Percentiles rank a stretch among this genome's conserved stretches.
These are phyloP conservation scores for Monsonia emarginata DNA, from an alignment of 441 rosid species.

Conservation along the genomic window DNA sequence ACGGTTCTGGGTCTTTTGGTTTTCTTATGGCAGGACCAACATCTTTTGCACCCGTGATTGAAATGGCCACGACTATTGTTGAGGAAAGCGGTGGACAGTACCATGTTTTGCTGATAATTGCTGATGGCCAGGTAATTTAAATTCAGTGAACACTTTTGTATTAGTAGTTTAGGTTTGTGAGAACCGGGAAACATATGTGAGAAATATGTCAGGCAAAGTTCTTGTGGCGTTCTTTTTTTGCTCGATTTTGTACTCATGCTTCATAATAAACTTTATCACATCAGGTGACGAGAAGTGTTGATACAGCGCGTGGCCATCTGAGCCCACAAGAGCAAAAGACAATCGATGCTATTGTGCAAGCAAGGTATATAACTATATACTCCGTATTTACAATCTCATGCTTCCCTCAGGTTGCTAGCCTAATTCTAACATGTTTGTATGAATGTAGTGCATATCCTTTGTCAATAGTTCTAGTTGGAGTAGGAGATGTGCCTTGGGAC, in stretches of 20 bases:
- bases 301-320: conserved; percentile 47
- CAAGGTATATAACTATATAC: conserved; percentile 43
- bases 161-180: conserved; percentile 18
- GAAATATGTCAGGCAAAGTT: neutral
- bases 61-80: conserved; percentile 78
- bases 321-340: conserved; percentile 86
- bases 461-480: conserved; percentile 86
- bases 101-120: conserved; percentile 83
- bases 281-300: conserved; percentile 92
- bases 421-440: conserved; percentile 15
- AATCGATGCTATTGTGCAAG: conserved; percentile 76
- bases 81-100: conserved; percentile 89
- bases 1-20: conserved; percentile 2
- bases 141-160: neutral
- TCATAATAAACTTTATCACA: neutral
- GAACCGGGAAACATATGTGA: neutral
- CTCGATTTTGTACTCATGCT: neutral
- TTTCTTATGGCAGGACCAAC: conserved; percentile 56
- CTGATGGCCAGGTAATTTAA: conserved; percentile 78
- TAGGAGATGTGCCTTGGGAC: conserved; percentile 99
- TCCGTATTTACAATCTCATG: no score
- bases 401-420: conserved; percentile 7
- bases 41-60: conserved; percentile 83
- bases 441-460: conserved; percentile 68
- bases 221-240: neutral